Percentiles rank a stretch among this genome's conserved stretches.
These are phyloP conservation scores for Chlorella vulgaris DNA, from an alignment of 139 green algal species.

Conservation along the genomic window DNA sequence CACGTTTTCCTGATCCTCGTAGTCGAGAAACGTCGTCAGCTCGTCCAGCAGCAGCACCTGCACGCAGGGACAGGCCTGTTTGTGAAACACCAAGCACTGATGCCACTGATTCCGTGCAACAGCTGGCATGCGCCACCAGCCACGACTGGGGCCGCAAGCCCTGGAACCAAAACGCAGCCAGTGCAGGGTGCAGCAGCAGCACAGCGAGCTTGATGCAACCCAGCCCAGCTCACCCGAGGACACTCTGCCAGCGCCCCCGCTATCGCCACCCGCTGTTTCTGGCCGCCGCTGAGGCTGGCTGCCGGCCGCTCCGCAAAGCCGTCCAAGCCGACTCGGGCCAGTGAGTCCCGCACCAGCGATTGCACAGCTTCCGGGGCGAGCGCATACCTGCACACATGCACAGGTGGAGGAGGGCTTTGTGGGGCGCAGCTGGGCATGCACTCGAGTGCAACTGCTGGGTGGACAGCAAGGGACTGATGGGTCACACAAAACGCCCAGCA, in stretches of 20 bases:
- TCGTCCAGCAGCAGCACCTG: conserved; percentile 96
- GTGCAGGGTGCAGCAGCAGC: background rate
- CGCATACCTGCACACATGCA: conserved; percentile 55
- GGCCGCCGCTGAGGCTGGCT: conserved; percentile 92
- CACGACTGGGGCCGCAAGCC: too few species aligned
- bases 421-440: too few species aligned
- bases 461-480: too few species aligned
- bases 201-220: background rate
- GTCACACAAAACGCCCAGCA: too few species aligned
- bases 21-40: conserved; percentile 98
- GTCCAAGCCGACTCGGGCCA: conserved; percentile 82
- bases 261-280: conserved; percentile 97
- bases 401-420: background rate
- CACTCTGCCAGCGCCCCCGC: conserved; percentile 71
- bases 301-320: conserved; percentile 67
- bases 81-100: background rate
- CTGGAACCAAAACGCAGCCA: too few species aligned
- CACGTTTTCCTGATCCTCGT: conserved; percentile 84
- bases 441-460: too few species aligned
- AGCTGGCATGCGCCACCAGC: too few species aligned
- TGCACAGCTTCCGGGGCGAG: conserved; percentile 60
- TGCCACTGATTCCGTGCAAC: too few species aligned
- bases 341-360: conserved; percentile 59
- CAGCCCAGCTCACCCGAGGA: conserved; percentile 35
- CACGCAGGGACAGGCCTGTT: background rate